Conservation (phyloP, 768 basidiomycete species). For the Hypholoma fasciculare region DNA sequence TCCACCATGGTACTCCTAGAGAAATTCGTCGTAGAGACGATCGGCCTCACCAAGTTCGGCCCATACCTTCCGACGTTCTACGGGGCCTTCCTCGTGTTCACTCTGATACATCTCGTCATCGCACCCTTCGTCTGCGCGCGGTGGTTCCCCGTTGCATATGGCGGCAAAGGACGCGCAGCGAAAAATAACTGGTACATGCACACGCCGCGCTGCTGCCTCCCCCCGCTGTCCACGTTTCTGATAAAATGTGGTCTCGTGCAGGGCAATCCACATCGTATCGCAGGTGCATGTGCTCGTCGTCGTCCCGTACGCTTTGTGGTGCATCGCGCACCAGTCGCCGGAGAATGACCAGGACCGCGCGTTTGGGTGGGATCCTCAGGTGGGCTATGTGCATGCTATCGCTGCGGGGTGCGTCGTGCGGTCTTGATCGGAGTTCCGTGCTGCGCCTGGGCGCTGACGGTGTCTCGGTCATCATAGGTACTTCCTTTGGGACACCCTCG, state of each 20-base stretch:
- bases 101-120: conserved; percentile 53
- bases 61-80: conserved; percentile 55
- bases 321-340: conserved; percentile 40
- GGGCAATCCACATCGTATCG: conserved; percentile 73
- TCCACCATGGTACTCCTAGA: conserved; percentile 21
- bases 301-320: conserved; percentile 60
- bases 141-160: conserved; percentile 52
- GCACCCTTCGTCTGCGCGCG: conserved; percentile 52
- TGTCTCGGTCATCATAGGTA: conserved; percentile 40
- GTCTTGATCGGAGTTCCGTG: background rate
- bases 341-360: conserved; percentile 60
- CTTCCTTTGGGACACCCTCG: conserved; percentile 84
- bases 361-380: conserved; percentile 70
- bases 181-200: conserved; percentile 61
- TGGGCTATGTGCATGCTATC: conserved; percentile 64
- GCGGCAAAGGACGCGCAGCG: conserved; percentile 41
- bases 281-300: conserved; percentile 71
- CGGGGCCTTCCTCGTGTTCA: conserved; percentile 56
- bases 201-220: background rate
- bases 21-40: conserved; percentile 27
- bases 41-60: conserved; percentile 56
- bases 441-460: background rate
- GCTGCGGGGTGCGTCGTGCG: conserved; percentile 59
- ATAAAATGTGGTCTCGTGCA: conserved; percentile 22
- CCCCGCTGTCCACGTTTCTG: background rate